These are phyloP conservation scores for Coniella lustricola DNA, from an alignment of 2,329 filamentous ascomycete species.

Conservation along the genomic window DNA sequence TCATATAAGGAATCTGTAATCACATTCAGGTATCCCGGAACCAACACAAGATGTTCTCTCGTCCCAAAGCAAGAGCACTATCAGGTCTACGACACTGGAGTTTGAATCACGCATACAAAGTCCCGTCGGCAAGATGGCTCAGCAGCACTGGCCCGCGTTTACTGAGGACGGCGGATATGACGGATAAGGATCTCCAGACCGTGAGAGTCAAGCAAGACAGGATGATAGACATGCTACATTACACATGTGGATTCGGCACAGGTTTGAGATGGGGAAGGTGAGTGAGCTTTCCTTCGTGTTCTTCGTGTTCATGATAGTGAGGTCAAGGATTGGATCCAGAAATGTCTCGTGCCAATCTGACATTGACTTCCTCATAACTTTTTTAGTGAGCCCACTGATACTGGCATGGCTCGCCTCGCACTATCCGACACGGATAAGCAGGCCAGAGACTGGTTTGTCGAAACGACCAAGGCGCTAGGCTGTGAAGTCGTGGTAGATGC, in stretches of 20 bases:
- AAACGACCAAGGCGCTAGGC: constrained; percentile 54
- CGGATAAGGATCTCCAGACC: constrained; percentile 5
- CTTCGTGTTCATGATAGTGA: background rate
- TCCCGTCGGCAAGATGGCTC: constrained; percentile 4
- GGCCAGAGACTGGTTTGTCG: constrained; percentile 68
- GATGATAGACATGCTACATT: constrained; percentile 56
- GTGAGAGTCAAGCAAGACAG: constrained; percentile 52
- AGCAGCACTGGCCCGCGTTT: background rate
- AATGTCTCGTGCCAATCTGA: background rate
- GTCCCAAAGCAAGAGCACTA: too few species aligned
- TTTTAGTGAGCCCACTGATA: constrained; percentile 48
- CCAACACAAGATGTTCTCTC: background rate
- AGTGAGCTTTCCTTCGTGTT: constrained; percentile 21
- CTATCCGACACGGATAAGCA: constrained; percentile 65
- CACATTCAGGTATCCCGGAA: too few species aligned
- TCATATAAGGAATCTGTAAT: too few species aligned
- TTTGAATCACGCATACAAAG: too few species aligned
- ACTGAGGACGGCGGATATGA: constrained; percentile 12
- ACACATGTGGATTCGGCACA: constrained; percentile 59
- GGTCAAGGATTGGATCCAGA: too few species aligned
- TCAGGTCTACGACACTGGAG: too few species aligned
- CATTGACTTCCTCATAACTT: constrained; percentile 12
- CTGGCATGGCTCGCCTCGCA: constrained; percentile 69
- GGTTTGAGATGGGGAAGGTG: constrained; percentile 63
- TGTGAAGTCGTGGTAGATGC: constrained; percentile 63